These are phyloP conservation scores for Saccharomycopsis oosterbeekiorum DNA, from an alignment of 805 yeast genomes.

Conservation along the genomic window DNA sequence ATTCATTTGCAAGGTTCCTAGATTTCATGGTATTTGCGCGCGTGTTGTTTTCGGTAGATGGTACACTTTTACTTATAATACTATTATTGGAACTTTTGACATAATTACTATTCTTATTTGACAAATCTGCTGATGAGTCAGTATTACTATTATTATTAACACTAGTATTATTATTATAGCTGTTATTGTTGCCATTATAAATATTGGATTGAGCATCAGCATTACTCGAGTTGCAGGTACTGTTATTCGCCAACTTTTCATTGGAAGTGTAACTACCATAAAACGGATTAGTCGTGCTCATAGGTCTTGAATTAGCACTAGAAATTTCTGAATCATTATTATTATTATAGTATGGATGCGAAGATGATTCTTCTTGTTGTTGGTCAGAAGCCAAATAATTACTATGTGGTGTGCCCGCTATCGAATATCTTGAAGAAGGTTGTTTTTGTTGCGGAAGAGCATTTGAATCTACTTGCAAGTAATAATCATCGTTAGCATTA, in stretches of 20 bases:
- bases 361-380: not conserved
- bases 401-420: not conserved
- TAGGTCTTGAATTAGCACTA: not conserved
- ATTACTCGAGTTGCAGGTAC: not conserved
- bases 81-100: not conserved
- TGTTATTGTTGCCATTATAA: not conserved
- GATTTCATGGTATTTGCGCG: not conserved
- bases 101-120: not conserved
- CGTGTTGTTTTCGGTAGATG: not conserved
- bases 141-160: not conserved
- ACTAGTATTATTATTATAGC: not conserved
- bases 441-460: not conserved
- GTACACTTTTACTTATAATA: not conserved
- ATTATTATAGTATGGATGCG: not conserved
- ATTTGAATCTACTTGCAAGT: not conserved
- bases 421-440: not conserved
- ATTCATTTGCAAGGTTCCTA: not conserved
- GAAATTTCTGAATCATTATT: not conserved
- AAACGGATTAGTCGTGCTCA: not conserved
- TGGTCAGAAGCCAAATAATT: not conserved
- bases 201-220: too few species aligned
- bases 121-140: not conserved
- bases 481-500: not conserved
- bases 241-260: not conserved
- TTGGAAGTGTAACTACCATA: not conserved